A percentile compares a stretch with the other conserved stretches of the same genome.
phyloP scores from a whole-genome alignment of 2,329 filamentous ascomycete species.

The Alternaria burnsii region DNA sequence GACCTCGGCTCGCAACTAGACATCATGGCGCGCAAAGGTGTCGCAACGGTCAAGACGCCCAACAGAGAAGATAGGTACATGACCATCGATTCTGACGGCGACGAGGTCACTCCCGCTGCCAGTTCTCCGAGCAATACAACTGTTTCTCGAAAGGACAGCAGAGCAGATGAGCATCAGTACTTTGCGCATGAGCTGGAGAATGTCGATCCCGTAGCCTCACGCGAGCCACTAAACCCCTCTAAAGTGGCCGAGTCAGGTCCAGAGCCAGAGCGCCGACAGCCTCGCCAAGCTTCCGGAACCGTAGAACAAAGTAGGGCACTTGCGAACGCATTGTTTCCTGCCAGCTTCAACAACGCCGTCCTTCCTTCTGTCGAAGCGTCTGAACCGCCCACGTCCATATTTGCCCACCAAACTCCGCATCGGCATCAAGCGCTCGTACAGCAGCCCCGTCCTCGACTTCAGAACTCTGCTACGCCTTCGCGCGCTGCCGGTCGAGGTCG shows the following conservation, averaged over 20 bases:
- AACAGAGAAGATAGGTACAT: constrained; percentile 29
- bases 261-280: constrained; percentile 18
- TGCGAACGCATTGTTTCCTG: constrained; percentile 15
- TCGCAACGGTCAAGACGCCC: constrained; percentile 32
- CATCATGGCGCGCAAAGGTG: constrained; percentile 35
- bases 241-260: constrained; percentile 16
- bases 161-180: not conserved
- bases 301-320: constrained; percentile 21
- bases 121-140: not conserved
- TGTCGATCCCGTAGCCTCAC: constrained; percentile 19
- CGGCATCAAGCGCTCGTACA: not conserved
- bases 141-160: not conserved
- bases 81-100: constrained; percentile 18
- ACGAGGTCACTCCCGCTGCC: constrained; percentile 7
- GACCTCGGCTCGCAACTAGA: constrained; percentile 21
- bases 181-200: constrained; percentile 17
- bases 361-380: not conserved
- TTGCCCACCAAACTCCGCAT: not conserved
- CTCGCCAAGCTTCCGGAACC: constrained; percentile 29
- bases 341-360: not conserved
- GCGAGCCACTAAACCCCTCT: constrained; percentile 30
- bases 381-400: not conserved
- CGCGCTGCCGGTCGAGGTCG: not conserved
- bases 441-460: not conserved
- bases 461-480: constrained; percentile 3